Evolutionary conservation across 495 filamentous ascomycete species (phyloP), one percentile per base, ranked within the genome.

Genomic region (Friedmanniomyces endolithicus): DNA sequence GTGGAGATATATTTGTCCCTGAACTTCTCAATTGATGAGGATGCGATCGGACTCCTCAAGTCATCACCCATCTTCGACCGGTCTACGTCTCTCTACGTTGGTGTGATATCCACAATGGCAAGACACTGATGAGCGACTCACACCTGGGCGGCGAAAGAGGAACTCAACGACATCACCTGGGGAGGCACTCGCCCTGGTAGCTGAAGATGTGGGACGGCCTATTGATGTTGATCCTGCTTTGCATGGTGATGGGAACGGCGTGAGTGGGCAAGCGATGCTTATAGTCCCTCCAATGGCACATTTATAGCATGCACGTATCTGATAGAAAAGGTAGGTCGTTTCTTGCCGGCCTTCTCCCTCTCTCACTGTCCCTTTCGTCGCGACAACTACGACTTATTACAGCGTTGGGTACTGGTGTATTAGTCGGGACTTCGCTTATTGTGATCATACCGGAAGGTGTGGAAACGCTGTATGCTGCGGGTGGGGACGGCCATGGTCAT

Each of bases 391-490:
- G 92, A 64, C 68, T 96, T 34, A 87, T 97, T 67, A 89, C 89
- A 11, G 87, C 88, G 20, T 81, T 98, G 65, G 92, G 92, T 29
- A 88, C 95, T 73, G 92, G 92, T 39, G 84, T 98, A 16, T 74
- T 98, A 8, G 89, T 98, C 20, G 92, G 92, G 34, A 97, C 90
- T 33, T 88, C 88, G 9, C 77, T 98, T 60, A 89, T 97, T 53
- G 88, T 98, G 1, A 98, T 98, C 66, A 95, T 98, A 64, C 92
- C 92, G 0, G 92, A 98, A 68, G 92, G 92, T 16, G 81, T 97
- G 47, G 92, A 96, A 64, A 92, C 92, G 7, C 72, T 96, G 47
- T 89, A 94, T 64, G 81, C 78, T 60, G 75, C 83, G 11, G 75
- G 69, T 43, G 63, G 68, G 33, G 49, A 67, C 12, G 53, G 66